phyloP scores from a whole-genome alignment of 768 basidiomycete genomes.

The Lactifluus pinguis region DNA sequence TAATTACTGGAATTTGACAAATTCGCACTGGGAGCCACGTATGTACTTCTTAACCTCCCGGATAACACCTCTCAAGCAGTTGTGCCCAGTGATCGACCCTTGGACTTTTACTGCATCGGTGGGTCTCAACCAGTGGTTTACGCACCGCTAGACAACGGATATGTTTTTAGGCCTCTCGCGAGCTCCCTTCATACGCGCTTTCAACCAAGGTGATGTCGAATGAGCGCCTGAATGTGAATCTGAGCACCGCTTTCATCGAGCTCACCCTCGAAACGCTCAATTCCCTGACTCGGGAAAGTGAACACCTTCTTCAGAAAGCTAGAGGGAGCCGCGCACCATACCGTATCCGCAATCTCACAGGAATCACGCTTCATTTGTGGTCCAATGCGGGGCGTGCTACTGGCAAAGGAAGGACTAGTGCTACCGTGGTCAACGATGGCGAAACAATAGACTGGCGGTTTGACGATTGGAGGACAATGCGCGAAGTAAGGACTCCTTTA shows the following conservation, averaged over 20 bases:
- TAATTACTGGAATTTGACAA: constrained; percentile 94
- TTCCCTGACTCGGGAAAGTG: constrained; percentile 67
- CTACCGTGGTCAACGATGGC: constrained; percentile 60
- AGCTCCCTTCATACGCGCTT: constrained; percentile 41
- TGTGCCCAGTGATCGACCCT: constrained; percentile 74
- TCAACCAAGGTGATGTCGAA: constrained; percentile 58
- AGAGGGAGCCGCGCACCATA: constrained; percentile 92
- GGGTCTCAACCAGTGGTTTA: constrained; percentile 15
- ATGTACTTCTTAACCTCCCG: constrained; percentile 22
- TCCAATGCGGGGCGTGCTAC: constrained; percentile 59
- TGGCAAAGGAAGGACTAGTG: constrained; percentile 38
- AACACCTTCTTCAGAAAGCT: constrained; percentile 60
- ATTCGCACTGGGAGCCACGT: constrained; percentile 98
- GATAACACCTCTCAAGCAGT: background rate
- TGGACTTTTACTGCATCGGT: constrained; percentile 83
- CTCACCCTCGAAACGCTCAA: constrained; percentile 65
- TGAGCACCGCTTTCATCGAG: constrained; percentile 87
- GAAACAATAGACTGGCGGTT: constrained; percentile 90
- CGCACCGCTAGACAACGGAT: background rate
- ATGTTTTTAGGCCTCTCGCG: constrained; percentile 41
- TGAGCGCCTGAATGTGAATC: constrained; percentile 82
- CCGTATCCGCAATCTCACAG: constrained; percentile 84
- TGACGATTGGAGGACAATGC: constrained; percentile 89
- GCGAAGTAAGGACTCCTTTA: constrained; percentile 54
- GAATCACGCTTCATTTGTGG: constrained; percentile 78